phyloP scores from a whole-genome alignment of 2,329 filamentous ascomycete genomes.

The Apiospora rasikravindrae region DNA sequence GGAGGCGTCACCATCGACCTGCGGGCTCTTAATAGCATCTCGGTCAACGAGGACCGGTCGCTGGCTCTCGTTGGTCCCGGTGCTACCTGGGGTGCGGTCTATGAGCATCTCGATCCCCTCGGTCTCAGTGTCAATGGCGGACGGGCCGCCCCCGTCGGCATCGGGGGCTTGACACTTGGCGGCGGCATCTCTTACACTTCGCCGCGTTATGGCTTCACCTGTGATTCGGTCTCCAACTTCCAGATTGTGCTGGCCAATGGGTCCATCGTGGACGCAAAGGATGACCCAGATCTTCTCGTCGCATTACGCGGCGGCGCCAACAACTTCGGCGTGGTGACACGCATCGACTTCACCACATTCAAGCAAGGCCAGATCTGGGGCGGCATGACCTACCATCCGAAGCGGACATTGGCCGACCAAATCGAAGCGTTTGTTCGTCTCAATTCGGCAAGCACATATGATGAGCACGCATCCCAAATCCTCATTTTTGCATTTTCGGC shows the following conservation, averaged over 20 bases:
- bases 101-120: constrained; percentile 43
- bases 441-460: constrained; percentile 24
- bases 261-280: constrained; percentile 24
- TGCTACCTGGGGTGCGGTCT: constrained; percentile 50
- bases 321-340: constrained; percentile 28
- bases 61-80: constrained; percentile 50
- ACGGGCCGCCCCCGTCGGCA: constrained; percentile 24
- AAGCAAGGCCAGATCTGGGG: constrained; percentile 26
- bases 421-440: constrained; percentile 22
- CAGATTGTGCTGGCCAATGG: constrained; percentile 26
- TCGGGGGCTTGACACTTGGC: constrained; percentile 26
- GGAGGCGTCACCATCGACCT: constrained; percentile 51
- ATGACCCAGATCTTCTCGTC: constrained; percentile 27
- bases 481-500: constrained; percentile 20
- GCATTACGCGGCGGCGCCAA: constrained; percentile 28
- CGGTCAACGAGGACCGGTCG: constrained; percentile 38
- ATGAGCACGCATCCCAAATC: constrained; percentile 25
- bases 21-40: constrained; percentile 43
- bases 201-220: constrained; percentile 27
- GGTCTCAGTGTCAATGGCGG: constrained; percentile 30
- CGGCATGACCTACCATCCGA: constrained; percentile 18
- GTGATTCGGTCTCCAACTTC: constrained; percentile 22
- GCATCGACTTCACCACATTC: constrained; percentile 24
- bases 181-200: constrained; percentile 27
- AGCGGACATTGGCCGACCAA: background rate